Percentiles rank a stretch among this genome's conserved stretches.
These are phyloP conservation scores for Colletotrichum acutatum DNA, from an alignment of 2,329 filamentous ascomycete genomes.

Conservation along the genomic window DNA sequence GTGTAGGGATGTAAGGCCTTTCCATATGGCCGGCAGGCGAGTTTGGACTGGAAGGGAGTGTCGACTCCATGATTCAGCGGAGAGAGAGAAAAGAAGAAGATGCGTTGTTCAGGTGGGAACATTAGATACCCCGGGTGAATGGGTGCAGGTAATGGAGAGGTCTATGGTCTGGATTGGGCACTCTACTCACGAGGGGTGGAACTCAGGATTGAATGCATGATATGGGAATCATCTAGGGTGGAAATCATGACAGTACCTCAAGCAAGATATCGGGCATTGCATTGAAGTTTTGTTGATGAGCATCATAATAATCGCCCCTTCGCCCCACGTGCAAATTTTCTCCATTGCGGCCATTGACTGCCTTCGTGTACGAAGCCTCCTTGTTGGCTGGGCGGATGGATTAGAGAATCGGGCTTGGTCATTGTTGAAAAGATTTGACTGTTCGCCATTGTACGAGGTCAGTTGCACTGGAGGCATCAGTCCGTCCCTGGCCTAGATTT, in stretches of 20 bases:
- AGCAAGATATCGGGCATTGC: background rate
- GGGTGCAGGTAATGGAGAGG: constrained; percentile 20
- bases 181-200: constrained; percentile 15
- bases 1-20: too few relatives aligned
- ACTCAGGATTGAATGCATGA: constrained; percentile 8
- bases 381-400: too few relatives aligned
- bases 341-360: background rate
- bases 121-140: constrained; percentile 32
- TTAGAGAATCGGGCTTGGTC: too few relatives aligned
- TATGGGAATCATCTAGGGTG: background rate
- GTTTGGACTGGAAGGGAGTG: background rate
- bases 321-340: background rate
- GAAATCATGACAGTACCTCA: background rate
- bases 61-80: background rate
- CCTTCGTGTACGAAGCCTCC: too few relatives aligned
- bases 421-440: too few relatives aligned
- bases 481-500: too few relatives aligned
- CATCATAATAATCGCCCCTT: background rate
- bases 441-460: too few relatives aligned
- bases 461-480: too few relatives aligned
- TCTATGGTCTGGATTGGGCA: background rate
- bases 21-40: background rate
- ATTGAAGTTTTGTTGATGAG: background rate
- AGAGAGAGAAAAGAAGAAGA: background rate
- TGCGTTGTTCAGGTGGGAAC: constrained; percentile 18